Evolutionary conservation across 2,329 filamentous ascomycete species (phyloP).

Genomic region (Cercospora sesami): DNA sequence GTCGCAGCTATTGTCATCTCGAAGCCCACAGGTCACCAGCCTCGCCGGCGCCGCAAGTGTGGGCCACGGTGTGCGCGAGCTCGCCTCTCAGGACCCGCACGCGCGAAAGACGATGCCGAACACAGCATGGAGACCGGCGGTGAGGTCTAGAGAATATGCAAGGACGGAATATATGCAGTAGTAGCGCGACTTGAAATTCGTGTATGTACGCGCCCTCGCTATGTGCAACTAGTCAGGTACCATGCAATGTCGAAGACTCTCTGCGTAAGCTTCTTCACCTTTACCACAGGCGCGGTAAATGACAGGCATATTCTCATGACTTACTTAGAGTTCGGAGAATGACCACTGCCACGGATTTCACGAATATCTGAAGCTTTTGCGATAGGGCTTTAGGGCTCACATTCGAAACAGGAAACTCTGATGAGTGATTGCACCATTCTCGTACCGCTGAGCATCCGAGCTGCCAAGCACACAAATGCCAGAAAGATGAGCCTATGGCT

Average conservation of each 20-base stretch:
- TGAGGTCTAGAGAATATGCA: neutral
- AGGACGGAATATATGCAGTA: neutral
- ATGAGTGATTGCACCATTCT: neutral
- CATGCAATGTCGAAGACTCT: neutral
- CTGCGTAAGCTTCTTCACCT: neutral
- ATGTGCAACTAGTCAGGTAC: neutral
- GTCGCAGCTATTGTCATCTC: neutral
- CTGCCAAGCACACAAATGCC: neutral
- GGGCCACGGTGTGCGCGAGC: neutral
- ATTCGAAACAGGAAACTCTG: neutral
- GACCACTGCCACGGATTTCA: neutral
- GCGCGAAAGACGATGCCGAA: neutral
- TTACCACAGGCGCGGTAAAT: neutral
- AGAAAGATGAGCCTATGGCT: neutral
- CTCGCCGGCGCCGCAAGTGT: neutral
- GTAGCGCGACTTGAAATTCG: neutral
- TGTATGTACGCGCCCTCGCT: neutral
- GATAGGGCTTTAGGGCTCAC: neutral
- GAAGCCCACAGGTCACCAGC: neutral
- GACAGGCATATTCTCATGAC: neutral
- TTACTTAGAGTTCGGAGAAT: neutral
- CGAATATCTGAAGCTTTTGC: neutral
- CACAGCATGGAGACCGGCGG: neutral
- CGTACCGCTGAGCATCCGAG: neutral
- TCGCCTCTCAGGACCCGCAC: neutral